Evolutionary conservation across 306 rosid genomes (phyloP).

Genomic region (Rosa lucieae): DNA sequence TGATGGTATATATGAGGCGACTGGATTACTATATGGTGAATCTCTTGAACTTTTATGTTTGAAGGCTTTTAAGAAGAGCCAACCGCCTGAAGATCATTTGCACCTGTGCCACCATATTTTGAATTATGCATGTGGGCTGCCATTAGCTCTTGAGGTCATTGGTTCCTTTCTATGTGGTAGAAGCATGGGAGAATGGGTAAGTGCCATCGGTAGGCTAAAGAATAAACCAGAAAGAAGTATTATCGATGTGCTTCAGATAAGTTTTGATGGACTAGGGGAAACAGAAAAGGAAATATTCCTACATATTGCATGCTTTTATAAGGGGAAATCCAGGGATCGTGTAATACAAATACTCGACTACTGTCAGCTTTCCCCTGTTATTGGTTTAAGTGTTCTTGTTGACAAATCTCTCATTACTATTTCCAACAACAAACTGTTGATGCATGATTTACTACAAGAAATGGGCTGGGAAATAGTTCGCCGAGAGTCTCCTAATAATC

Average conservation of each 20-base stretch:
- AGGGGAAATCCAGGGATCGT: neutral
- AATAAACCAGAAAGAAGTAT: too few relatives aligned
- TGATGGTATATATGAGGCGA: neutral
- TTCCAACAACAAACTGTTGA: neutral
- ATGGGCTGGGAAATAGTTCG: too few relatives aligned
- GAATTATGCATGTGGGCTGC: neutral
- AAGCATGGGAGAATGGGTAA: neutral
- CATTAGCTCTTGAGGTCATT: neutral
- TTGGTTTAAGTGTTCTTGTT: constrained; percentile 29
- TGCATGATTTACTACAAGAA: constrained; percentile 20
- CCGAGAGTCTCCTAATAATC: too few relatives aligned
- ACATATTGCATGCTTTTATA: neutral
- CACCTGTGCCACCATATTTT: neutral
- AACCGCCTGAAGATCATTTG: neutral
- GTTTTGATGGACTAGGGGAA: neutral
- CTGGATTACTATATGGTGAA: neutral
- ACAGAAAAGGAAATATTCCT: neutral
- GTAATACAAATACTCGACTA: constrained; percentile 12
- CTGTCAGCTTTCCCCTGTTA: neutral
- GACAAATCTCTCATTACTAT: constrained; percentile 10
- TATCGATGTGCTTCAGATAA: neutral
- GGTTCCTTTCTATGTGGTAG: neutral
- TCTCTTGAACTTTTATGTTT: neutral
- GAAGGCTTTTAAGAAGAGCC: neutral
- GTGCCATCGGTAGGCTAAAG: neutral